Evolutionary conservation across 2,329 filamentous ascomycete species (phyloP).

Genomic region (Fusarium buxicola): DNA sequence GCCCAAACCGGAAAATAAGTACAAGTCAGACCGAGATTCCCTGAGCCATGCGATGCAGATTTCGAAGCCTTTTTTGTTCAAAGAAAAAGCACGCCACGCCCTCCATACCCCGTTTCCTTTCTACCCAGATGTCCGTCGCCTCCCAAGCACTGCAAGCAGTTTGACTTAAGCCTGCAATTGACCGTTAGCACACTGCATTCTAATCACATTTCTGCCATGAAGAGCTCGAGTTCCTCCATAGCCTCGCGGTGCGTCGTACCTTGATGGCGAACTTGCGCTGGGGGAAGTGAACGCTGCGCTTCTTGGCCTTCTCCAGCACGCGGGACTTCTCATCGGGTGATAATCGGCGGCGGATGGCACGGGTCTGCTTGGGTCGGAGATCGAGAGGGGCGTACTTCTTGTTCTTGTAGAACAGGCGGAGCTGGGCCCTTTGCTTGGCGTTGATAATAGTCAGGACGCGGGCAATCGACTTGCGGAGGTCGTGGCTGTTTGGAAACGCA

Average conservation of each 20-base stretch:
- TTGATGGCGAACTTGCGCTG: constrained; percentile 99
- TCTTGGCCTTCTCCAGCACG: constrained; percentile 94
- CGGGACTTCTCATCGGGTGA: constrained; percentile 89
- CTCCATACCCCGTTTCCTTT: constrained; percentile 51
- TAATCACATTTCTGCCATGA: background rate
- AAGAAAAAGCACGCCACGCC: constrained; percentile 55
- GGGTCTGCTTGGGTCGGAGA: constrained; percentile 98
- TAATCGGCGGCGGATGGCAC: constrained; percentile 95
- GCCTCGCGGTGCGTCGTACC: constrained; percentile 63
- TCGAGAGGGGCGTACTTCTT: constrained; percentile 99
- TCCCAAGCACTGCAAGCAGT: constrained; percentile 44
- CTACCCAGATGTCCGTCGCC: constrained; percentile 50
- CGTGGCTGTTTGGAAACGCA: constrained; percentile 73
- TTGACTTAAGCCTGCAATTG: constrained; percentile 45
- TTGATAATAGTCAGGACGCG: constrained; percentile 99
- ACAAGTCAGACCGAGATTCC: constrained; percentile 54
- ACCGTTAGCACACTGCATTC: constrained; percentile 31
- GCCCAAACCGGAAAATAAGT: constrained; percentile 53
- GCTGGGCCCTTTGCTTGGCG: constrained; percentile 97
- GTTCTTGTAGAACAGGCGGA: constrained; percentile 99
- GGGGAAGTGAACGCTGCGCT: constrained; percentile 95
- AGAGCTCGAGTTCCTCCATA: background rate
- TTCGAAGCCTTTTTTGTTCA: constrained; percentile 50
- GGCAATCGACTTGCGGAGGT: constrained; percentile 99
- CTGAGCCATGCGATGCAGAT: constrained; percentile 55